These are phyloP conservation scores for Aureobasidium musti DNA, from an alignment of 2,329 filamentous ascomycete genomes.

Conservation along the genomic window DNA sequence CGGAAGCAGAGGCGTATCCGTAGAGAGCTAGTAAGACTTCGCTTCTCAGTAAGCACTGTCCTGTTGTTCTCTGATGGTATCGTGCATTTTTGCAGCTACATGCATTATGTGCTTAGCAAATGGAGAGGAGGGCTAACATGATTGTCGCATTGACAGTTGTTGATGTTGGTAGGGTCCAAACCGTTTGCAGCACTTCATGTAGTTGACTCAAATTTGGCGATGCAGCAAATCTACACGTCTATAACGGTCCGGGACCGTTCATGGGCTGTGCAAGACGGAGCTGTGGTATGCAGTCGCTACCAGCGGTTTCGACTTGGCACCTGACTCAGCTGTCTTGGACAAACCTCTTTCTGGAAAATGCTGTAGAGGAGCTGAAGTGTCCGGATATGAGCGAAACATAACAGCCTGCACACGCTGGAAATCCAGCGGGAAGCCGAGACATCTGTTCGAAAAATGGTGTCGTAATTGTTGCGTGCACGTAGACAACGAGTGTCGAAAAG, in stretches of 20 bases:
- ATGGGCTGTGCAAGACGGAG: neutral
- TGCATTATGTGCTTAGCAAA: too few relatives aligned
- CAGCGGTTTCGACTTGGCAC: neutral
- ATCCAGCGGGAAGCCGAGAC: too few relatives aligned
- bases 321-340: conserved; percentile 5
- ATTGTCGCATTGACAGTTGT: too few relatives aligned
- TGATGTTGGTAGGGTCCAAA: too few relatives aligned
- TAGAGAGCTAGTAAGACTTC: too few relatives aligned
- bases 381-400: conserved; percentile 9
- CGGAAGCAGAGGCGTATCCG: too few relatives aligned
- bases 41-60: too few relatives aligned
- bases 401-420: too few relatives aligned
- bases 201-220: neutral
- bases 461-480: neutral
- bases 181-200: too few relatives aligned
- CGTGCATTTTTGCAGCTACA: too few relatives aligned
- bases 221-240: neutral
- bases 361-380: neutral
- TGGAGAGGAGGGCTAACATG: too few relatives aligned
- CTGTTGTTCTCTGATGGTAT: too few relatives aligned
- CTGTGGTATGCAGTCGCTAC: neutral
- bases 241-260: neutral
- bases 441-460: neutral
- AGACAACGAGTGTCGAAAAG: neutral
- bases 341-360: conserved; percentile 14